Conservation (phyloP, 352 stramenopile species). For the Globisporangium perplexum region DNA sequence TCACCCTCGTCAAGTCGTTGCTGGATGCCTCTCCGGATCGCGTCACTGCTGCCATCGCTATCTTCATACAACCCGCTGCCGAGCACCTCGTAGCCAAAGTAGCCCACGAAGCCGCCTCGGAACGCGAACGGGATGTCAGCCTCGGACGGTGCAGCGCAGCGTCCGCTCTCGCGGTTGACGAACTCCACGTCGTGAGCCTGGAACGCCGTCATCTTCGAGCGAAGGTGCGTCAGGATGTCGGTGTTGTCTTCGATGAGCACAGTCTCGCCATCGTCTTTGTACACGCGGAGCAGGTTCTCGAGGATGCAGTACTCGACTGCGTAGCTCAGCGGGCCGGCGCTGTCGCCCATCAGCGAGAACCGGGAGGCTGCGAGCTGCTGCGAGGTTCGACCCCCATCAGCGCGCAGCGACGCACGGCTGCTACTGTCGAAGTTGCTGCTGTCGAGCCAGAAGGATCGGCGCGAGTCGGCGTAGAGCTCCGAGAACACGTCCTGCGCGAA, state of each 20-base stretch:
- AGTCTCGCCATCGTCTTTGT: constrained; percentile 9
- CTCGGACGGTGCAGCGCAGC: neutral
- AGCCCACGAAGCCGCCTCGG: constrained; percentile 81
- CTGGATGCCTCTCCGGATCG: constrained; percentile 25
- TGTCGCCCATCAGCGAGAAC: constrained; percentile 79
- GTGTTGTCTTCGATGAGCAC: constrained; percentile 17
- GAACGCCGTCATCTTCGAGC: constrained; percentile 28
- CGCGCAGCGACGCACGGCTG: too few species aligned
- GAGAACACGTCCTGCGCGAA: constrained; percentile 61
- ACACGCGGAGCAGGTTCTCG: constrained; percentile 42
- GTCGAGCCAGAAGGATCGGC: constrained; percentile 73
- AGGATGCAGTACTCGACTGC: constrained; percentile 60
- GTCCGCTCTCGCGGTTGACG: constrained; percentile 4
- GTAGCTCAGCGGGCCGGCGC: constrained; percentile 45
- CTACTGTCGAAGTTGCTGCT: constrained; percentile 56
- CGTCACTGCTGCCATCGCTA: constrained; percentile 11
- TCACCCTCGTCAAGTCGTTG: constrained; percentile 16
- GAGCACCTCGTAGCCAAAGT: constrained; percentile 84
- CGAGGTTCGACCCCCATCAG: too few species aligned
- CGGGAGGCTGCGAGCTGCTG: constrained; percentile 14
- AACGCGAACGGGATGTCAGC: constrained; percentile 64
- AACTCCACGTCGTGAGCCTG: constrained; percentile 26
- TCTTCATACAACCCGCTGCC: constrained; percentile 20
- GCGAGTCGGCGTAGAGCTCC: constrained; percentile 36
- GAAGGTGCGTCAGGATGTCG: constrained; percentile 36